Evolutionary conservation across 805 yeast species (phyloP), one percentile per base, ranked within the genome.

Genomic region (Kodamaea kakaduensis): DNA sequence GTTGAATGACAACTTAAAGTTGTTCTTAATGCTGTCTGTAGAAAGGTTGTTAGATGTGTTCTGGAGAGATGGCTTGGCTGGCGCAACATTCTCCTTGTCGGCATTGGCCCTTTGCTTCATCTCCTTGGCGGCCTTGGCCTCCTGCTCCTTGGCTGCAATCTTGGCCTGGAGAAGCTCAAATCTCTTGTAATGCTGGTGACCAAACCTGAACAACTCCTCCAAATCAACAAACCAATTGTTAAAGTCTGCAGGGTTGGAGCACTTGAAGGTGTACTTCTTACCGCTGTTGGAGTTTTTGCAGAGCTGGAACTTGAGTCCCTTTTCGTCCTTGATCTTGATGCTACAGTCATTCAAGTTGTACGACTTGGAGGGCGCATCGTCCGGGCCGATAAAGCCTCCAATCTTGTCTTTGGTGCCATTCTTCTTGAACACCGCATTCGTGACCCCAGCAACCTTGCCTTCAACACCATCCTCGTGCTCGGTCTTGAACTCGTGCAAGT

Each of bases 191-290:
- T 75, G 73, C 23, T 57, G 50, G 36, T 58, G 54, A 15, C 66
- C 64, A 44, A 69, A 75, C 31, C 66, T 61, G 20, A 73, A 64
- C 44, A 80, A 57, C 42, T 77, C 79, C 19, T 61, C 58, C 29
- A 81, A 54, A 50, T 78, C 82, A 18, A 64, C 68, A 22, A 63
- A 56, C 86, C 86, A 81, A 44, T 65, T 67, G 17, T 50, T 51
- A 33, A 71, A 71, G 34, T 74, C 74, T 22, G 56, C 62, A 10
- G 46, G 54, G 17, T 61, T 64, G 41, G 68, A 49, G 54, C 81
- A 58, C 58, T 69, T 61, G 52, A 73, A 73, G 2, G 67, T 60
- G 31, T 49, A 46, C 46, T 60, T 64, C 19, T 59, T 59, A 13
- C 51, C 41, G 13, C 46, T 37, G 38, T 57, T 55, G 9, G 59